A percentile compares a stretch with the other conserved stretches of the same genome.
Conservation (phyloP, 179 eudicot species). For the Camellia oleifera region DNA sequence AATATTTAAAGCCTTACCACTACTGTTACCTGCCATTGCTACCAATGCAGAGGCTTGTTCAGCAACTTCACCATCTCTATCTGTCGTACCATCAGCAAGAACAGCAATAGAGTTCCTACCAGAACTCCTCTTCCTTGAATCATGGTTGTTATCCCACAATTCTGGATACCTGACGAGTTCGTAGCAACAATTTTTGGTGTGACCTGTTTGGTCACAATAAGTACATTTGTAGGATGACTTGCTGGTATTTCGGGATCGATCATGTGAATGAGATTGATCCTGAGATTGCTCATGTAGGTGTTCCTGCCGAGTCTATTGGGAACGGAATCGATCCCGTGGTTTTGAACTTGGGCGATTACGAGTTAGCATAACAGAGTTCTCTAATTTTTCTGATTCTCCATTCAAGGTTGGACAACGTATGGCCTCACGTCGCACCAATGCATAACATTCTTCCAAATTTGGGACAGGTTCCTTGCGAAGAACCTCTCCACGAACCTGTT, state of each 20-base stretch:
- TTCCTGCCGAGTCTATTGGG: no score
- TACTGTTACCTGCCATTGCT: background rate
- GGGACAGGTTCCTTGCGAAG: background rate
- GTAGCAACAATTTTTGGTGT: background rate
- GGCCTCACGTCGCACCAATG: background rate
- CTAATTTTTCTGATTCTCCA: no score
- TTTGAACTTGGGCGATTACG: no score
- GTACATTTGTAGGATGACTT: no score
- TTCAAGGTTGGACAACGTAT: no score
- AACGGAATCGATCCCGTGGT: no score
- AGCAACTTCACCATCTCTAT: background rate
- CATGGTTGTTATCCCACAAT: background rate
- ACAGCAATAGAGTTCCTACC: background rate
- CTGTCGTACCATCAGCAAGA: background rate
- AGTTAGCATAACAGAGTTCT: no score
- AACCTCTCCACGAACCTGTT: background rate
- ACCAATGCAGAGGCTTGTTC: background rate
- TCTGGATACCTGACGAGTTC: background rate
- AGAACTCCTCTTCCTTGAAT: background rate
- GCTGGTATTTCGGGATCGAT: no score
- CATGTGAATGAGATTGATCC: no score
- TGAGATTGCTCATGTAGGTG: no score
- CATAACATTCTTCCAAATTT: slow-evolving; percentile 2
- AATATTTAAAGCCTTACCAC: background rate
- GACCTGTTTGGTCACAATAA: background rate